These are phyloP conservation scores for Trypanosomatidae sp. DNA, from an alignment of 208 protist species.

Conservation along the genomic window DNA sequence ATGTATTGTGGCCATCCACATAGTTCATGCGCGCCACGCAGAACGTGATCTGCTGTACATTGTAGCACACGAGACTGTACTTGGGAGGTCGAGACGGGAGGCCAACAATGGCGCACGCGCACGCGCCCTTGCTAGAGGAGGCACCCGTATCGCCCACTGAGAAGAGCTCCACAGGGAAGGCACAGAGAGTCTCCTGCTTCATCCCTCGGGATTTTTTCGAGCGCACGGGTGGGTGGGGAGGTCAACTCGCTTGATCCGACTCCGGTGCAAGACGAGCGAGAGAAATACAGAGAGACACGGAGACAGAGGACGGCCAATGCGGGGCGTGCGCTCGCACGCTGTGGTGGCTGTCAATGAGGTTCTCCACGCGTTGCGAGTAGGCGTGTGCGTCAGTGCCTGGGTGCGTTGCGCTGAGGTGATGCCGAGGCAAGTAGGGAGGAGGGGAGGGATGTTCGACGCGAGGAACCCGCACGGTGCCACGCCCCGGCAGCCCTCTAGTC, in stretches of 20 bases:
- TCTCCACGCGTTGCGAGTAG: background rate
- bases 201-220: slow-evolving; percentile 9
- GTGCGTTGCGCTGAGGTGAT: background rate
- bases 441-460: background rate
- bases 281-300: background rate
- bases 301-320: background rate
- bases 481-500: background rate
- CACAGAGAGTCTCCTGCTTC: slow-evolving; percentile 72
- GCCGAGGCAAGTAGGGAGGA: background rate
- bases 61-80: slow-evolving; percentile 87
- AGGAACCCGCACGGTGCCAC: background rate
- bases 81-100: slow-evolving; percentile 46
- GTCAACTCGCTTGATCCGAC: background rate
- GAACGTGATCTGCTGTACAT: slow-evolving; percentile 55
- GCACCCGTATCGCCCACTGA: slow-evolving; percentile 39
- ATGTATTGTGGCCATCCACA: slow-evolving; percentile 48
- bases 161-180: slow-evolving; percentile 55
- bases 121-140: slow-evolving; percentile 52
- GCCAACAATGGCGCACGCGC: slow-evolving; percentile 66
- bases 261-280: background rate
- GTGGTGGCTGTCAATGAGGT: background rate
- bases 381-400: background rate
- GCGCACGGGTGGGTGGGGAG: background rate
- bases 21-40: slow-evolving; percentile 49
- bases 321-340: background rate